These are phyloP conservation scores for Lithospermum erythrorhizon DNA, from an alignment of 257 asterid genomes.

Conservation along the genomic window DNA sequence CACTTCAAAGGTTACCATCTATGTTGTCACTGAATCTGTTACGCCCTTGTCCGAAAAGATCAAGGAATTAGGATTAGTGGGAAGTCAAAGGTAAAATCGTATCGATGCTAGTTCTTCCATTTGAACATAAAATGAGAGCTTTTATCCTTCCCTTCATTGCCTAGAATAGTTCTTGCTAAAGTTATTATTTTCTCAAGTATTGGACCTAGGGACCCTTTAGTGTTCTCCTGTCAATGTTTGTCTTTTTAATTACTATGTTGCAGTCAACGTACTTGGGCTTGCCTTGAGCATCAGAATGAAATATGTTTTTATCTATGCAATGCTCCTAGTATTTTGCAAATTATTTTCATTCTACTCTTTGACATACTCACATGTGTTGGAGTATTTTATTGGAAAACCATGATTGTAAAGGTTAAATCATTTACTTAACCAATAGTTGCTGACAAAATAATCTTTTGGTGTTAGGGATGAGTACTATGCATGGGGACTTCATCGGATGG, in stretches of 20 bases:
- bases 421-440: not conserved
- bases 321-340: too few species aligned
- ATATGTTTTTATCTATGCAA: too few species aligned
- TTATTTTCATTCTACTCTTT: too few species aligned
- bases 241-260: not conserved
- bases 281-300: not conserved
- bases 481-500: constrained; percentile 97
- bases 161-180: not conserved
- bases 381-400: not conserved
- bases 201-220: not conserved
- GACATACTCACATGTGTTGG: not conserved
- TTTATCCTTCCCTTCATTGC: not conserved
- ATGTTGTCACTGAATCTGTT: constrained; percentile 94
- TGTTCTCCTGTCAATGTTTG: not conserved
- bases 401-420: not conserved
- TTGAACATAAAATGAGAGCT: constrained; percentile 8
- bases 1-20: constrained; percentile 65
- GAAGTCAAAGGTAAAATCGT: constrained; percentile 65
- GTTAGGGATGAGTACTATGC: constrained; percentile 90
- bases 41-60: constrained; percentile 90
- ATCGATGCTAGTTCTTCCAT: constrained; percentile 5
- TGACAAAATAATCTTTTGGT: constrained; percentile 16
- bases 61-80: constrained; percentile 82
- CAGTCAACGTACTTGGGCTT: not conserved
- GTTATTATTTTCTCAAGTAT: not conserved